Conservation (phyloP, 2,329 filamentous ascomycete species). For the Mollisia scopiformis region DNA sequence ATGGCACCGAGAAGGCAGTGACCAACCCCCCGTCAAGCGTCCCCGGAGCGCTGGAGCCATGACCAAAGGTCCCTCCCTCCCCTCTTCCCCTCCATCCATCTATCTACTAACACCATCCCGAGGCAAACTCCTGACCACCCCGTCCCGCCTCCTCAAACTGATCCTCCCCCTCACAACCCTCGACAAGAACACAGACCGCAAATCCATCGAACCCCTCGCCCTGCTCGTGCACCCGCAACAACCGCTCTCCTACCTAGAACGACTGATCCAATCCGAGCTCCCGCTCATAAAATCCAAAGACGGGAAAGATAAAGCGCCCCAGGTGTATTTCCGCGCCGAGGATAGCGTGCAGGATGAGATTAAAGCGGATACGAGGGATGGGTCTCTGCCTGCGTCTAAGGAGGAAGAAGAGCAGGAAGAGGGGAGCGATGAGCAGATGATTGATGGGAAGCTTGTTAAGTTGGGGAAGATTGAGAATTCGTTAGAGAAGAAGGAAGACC, state of each 20-base stretch:
- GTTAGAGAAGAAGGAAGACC: slow-evolving; percentile 30
- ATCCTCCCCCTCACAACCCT: slow-evolving; percentile 73
- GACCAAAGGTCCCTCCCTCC: slow-evolving; percentile 57
- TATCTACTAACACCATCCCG: not conserved
- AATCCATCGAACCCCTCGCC: slow-evolving; percentile 81
- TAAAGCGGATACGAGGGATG: slow-evolving; percentile 40
- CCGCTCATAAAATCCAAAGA: slow-evolving; percentile 62
- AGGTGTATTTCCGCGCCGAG: slow-evolving; percentile 79
- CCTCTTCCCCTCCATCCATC: not conserved
- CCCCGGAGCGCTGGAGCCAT: slow-evolving; percentile 54
- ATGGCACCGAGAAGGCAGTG: slow-evolving; percentile 67
- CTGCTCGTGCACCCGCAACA: slow-evolving; percentile 88
- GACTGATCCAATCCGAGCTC: slow-evolving; percentile 85
- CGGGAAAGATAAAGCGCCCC: slow-evolving; percentile 70
- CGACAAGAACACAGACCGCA: slow-evolving; percentile 61
- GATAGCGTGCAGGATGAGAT: slow-evolving; percentile 66
- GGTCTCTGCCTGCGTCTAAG: too few species aligned
- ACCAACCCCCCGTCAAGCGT: slow-evolving; percentile 54
- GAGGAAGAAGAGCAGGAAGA: slow-evolving; percentile 40
- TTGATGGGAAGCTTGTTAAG: slow-evolving; percentile 47
- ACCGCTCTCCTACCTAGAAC: slow-evolving; percentile 86
- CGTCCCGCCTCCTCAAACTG: slow-evolving; percentile 78
- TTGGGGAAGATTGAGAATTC: slow-evolving; percentile 38
- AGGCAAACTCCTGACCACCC: slow-evolving; percentile 82
- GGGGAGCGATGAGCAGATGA: slow-evolving; percentile 49